Base-by-base conservation (phyloP, 345 rosid species). In the Odontarrhena argentea region DNA sequence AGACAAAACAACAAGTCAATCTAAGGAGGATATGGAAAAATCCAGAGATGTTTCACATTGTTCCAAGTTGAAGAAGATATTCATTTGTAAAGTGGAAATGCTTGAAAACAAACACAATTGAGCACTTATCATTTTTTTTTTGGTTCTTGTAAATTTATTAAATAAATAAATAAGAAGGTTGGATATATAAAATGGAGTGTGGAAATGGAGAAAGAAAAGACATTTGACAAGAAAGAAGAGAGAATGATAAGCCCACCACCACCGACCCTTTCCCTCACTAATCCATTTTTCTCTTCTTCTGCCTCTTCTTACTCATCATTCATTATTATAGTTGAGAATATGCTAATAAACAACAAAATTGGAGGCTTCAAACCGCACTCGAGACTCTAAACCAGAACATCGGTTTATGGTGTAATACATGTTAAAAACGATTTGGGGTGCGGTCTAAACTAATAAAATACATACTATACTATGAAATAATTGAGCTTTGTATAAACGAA, bases 171-270 rank as follows among this genome's bases (percentile, higher is more conserved):
- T 26, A 6, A 61, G 0, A 18, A 38, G 14, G 66, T 54, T 47
- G 42, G 9, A 24, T 6, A 36, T 9, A 40, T 5, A 45, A n/a
- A 34, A 2, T 62, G 54, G 78, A 68, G 74, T 61, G 74, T 55
- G 60, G 65, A 62, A 74, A 55, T 60, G 65, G 74, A 68, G 69
- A 74, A 68, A 68, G 78, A 74, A 63, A 74, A 74, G 78, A 74
- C 74, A 42, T 68, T 62, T 74, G 78, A 74, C 69, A 74, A 74
- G 78, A 74, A 24, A 74, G 56, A 50, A 28, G 69, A 74, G 74
- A 62, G 74, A 74, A 40, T 47, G 60, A 68, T 74, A 68, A 74
- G 69, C 77, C 77, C 69, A 74, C 77, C 68, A 53, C 63, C 40
- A 63, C 65, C 75, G 65, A 41, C 70, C 60, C 53, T 55, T 64